phyloP scores from a whole-genome alignment of 192 early-diverging fungal species.

The Coemansia sp. region DNA sequence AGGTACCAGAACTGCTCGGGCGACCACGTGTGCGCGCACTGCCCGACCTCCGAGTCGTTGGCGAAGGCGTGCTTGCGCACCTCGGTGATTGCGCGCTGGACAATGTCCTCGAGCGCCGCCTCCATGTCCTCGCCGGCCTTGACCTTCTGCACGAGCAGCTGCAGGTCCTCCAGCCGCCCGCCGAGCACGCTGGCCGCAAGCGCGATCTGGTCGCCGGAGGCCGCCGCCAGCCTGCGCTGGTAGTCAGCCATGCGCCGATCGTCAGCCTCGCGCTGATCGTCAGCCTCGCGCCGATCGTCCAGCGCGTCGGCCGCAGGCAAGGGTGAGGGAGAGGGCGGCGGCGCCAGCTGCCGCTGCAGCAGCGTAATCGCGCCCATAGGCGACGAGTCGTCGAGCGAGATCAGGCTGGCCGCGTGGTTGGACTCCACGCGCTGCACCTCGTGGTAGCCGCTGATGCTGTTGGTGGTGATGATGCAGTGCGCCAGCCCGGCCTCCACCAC shows the following conservation, averaged over 20 bases:
- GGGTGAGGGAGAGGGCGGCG: neutral
- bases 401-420: slow-evolving; percentile 36
- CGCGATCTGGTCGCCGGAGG: slow-evolving; percentile 30
- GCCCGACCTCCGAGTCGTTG: slow-evolving; percentile 53
- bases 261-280: neutral
- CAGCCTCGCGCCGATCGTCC: neutral
- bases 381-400: slow-evolving; percentile 46
- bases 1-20: slow-evolving; percentile 92
- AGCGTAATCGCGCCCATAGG: slow-evolving; percentile 41
- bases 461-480: slow-evolving; percentile 88
- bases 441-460: slow-evolving; percentile 70
- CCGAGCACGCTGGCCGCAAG: slow-evolving; percentile 73
- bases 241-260: slow-evolving; percentile 4
- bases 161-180: slow-evolving; percentile 89
- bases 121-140: slow-evolving; percentile 61
- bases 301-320: slow-evolving; percentile 13
- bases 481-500: slow-evolving; percentile 85
- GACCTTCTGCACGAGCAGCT: slow-evolving; percentile 89
- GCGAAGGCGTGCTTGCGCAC: slow-evolving; percentile 87
- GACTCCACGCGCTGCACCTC: slow-evolving; percentile 60
- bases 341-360: slow-evolving; percentile 54
- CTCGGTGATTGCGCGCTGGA: slow-evolving; percentile 78
- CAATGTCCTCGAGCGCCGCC: slow-evolving; percentile 85
- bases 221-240: slow-evolving; percentile 18
- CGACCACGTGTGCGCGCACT: slow-evolving; percentile 69